Evolutionary conservation across 345 rosid genomes (phyloP).

Genomic region (Heritiera littoralis): DNA sequence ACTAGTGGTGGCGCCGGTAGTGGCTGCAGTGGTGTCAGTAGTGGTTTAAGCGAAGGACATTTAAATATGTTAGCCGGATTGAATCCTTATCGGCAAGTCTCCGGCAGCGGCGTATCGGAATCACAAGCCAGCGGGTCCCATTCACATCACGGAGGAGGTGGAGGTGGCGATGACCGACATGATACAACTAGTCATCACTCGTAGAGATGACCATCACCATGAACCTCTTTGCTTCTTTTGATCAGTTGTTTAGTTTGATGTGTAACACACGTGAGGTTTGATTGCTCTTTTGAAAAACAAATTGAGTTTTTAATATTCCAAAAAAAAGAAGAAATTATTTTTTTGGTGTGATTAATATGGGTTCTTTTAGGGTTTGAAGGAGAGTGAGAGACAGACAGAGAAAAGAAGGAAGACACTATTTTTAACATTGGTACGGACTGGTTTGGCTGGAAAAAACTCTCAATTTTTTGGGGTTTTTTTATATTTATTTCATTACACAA

Average conservation of each 20-base stretch:
- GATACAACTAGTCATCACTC: constrained; percentile 58
- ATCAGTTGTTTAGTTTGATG: constrained; percentile 49
- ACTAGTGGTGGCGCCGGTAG: constrained; percentile 34
- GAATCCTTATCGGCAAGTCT: constrained; percentile 55
- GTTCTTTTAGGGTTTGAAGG: constrained; percentile 41
- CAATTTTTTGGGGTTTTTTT: constrained; percentile 20
- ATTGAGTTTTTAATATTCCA: constrained; percentile 51
- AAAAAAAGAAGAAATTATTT: background rate
- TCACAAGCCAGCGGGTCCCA: constrained; percentile 86
- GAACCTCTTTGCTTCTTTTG: constrained; percentile 18
- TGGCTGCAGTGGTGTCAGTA: constrained; percentile 30
- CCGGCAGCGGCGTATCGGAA: constrained; percentile 45
- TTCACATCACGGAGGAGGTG: constrained; percentile 44
- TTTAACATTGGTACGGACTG: constrained; percentile 38
- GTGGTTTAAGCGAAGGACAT: constrained; percentile 52
- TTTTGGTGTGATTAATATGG: constrained; percentile 58
- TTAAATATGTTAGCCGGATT: constrained; percentile 75
- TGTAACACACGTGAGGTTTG: constrained; percentile 79
- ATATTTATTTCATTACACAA: background rate
- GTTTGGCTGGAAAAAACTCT: constrained; percentile 25
- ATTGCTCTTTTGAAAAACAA: constrained; percentile 39
- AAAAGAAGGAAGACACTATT: constrained; percentile 16
- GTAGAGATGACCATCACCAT: constrained; percentile 30
- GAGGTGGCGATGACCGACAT: constrained; percentile 57
- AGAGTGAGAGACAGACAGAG: background rate